A percentile compares a stretch with the other conserved stretches of the same genome.
phyloP scores from a whole-genome alignment of 164 flowering plant genomes.

The Nelumbo lutea region DNA sequence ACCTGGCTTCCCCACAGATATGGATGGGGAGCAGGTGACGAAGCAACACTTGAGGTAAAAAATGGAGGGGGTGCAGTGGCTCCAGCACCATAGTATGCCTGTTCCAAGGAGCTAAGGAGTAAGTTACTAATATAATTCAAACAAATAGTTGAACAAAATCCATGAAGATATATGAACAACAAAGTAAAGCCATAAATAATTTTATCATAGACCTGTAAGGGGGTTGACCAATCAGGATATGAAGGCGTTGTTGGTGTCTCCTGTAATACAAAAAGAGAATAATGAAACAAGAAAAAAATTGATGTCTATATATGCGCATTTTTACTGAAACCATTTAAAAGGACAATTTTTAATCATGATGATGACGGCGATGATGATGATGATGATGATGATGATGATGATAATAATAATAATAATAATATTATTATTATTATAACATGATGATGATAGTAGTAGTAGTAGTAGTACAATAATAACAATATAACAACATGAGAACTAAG shows the following conservation, averaged over 20 bases:
- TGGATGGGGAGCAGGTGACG: slow-evolving; percentile 80
- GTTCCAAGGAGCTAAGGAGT: slow-evolving; percentile 18
- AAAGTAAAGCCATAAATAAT: neutral
- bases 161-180: neutral
- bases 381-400: too few relatives aligned
- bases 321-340: too few relatives aligned
- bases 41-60: slow-evolving; percentile 60
- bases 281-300: neutral
- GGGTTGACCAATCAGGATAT: slow-evolving; percentile 65
- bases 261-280: slow-evolving; percentile 3
- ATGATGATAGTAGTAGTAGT: too few relatives aligned
- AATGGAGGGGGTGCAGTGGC: slow-evolving; percentile 58
- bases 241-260: neutral
- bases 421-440: too few relatives aligned
- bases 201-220: slow-evolving; percentile 64
- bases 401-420: too few relatives aligned
- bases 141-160: neutral
- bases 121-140: slow-evolving; percentile 12
- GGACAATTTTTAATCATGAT: too few relatives aligned
- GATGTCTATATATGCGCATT: too few relatives aligned
- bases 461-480: too few relatives aligned
- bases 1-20: slow-evolving; percentile 90
- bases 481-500: too few relatives aligned
- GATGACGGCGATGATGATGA: too few relatives aligned
- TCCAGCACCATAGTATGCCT: slow-evolving; percentile 88